These are phyloP conservation scores for Linnemannia exigua DNA, from an alignment of 192 early-diverging fungal species.

Conservation along the genomic window DNA sequence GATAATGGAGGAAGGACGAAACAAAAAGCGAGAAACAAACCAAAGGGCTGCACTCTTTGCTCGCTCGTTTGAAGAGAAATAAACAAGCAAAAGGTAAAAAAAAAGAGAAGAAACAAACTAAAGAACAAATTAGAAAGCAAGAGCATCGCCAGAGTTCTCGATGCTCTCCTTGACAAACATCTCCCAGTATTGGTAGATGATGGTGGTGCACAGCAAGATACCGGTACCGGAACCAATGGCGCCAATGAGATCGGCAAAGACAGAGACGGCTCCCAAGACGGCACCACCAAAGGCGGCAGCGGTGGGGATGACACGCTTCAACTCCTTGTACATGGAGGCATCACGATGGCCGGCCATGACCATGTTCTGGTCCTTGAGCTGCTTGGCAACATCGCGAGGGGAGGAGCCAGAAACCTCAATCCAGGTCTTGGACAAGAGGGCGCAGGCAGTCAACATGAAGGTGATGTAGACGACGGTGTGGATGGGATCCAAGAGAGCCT, in stretches of 20 bases:
- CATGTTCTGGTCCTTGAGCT: conserved; percentile 98
- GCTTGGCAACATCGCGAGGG: conserved; percentile 96
- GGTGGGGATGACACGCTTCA: conserved; percentile 98
- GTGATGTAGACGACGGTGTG: conserved; percentile 95
- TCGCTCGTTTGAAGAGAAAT: not conserved
- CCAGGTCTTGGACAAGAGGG: conserved; percentile 98
- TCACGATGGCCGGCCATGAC: conserved; percentile 96
- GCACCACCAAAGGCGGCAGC: conserved; percentile 98
- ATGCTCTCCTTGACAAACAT: conserved; percentile 96
- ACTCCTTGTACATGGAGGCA: conserved; percentile 98
- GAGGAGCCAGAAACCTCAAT: conserved; percentile 99
- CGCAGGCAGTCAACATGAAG: conserved; percentile 97
- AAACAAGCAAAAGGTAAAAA: conserved; percentile 6
- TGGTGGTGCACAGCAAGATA: conserved; percentile 98
- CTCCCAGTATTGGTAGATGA: conserved; percentile 99
- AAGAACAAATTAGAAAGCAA: conserved; percentile 31
- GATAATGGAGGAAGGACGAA: conserved; percentile 2
- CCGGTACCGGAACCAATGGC: conserved; percentile 99
- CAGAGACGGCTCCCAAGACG: conserved; percentile 95
- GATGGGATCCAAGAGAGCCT: conserved; percentile 92
- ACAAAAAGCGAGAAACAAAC: not conserved
- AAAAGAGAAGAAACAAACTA: conserved; percentile 7
- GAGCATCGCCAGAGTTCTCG: conserved; percentile 63
- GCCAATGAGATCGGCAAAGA: conserved; percentile 96
- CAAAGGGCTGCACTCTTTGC: not conserved